phyloP scores from a whole-genome alignment of 257 asterid genomes.

The Solanum etuberosum region DNA sequence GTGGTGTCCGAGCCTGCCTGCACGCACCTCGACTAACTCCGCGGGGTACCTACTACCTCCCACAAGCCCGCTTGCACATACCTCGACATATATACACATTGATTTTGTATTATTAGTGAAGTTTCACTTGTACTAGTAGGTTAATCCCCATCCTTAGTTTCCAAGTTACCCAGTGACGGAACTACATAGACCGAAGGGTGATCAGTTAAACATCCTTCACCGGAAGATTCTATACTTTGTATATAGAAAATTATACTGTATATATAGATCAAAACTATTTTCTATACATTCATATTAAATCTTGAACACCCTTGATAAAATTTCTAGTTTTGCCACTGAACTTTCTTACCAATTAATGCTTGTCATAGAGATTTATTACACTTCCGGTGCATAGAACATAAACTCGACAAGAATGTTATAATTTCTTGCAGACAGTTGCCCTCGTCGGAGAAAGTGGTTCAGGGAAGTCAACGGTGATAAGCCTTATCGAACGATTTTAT shows the following conservation, averaged over 20 bases:
- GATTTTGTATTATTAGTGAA: background rate
- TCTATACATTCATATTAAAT: background rate
- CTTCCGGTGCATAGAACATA: background rate
- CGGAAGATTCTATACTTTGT: background rate
- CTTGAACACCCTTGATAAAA: background rate
- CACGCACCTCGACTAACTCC: background rate
- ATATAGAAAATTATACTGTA: too few relatives aligned
- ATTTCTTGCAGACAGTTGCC: slow-evolving; percentile 17
- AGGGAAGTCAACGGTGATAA: slow-evolving; percentile 29
- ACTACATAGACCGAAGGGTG: background rate
- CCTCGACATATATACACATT: background rate
- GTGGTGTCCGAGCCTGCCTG: background rate
- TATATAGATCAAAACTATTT: too few relatives aligned
- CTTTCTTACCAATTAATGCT: background rate
- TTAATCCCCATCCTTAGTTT: background rate
- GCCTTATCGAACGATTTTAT: slow-evolving; percentile 12
- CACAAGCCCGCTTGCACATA: background rate
- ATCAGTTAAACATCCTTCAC: background rate
- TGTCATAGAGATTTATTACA: background rate
- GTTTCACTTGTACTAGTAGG: background rate
- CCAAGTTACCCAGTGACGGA: background rate
- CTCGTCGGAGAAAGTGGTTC: slow-evolving; percentile 36
- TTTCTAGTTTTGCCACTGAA: background rate
- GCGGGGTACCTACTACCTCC: background rate
- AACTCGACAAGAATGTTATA: background rate